Conservation (phyloP, 2,329 filamentous ascomycete genomes). For the Phaeomoniella chlamydospora region DNA sequence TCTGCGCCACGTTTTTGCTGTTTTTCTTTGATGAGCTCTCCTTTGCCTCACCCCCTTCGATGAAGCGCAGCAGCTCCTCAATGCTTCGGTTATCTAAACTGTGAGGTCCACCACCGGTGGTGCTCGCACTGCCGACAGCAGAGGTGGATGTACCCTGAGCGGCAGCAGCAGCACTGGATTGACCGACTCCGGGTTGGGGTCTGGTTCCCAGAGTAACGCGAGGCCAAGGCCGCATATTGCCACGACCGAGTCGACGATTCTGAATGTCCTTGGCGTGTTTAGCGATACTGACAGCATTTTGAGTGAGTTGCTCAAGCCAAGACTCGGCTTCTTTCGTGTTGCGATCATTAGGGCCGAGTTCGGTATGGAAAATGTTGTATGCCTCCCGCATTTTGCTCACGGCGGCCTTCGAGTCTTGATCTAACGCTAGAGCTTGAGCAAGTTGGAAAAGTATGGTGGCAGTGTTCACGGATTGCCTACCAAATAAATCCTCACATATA, state of each 20-base stretch:
- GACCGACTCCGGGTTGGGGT: constrained; percentile 49
- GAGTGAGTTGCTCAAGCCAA: constrained; percentile 91
- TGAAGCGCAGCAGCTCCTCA: constrained; percentile 86
- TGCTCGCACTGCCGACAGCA: constrained; percentile 15
- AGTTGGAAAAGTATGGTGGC: constrained; percentile 95
- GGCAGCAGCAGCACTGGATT: constrained; percentile 28
- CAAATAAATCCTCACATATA: constrained; percentile 81
- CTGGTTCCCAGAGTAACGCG: constrained; percentile 42
- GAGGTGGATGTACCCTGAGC: constrained; percentile 26
- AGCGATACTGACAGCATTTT: constrained; percentile 86
- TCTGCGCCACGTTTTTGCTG: constrained; percentile 16
- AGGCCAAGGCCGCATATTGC: constrained; percentile 52
- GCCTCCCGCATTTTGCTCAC: constrained; percentile 91
- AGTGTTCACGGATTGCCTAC: constrained; percentile 78
- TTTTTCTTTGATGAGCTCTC: constrained; percentile 26
- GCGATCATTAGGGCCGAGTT: constrained; percentile 79
- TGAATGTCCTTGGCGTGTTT: constrained; percentile 85
- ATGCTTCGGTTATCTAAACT: constrained; percentile 68
- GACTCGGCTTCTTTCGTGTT: constrained; percentile 97
- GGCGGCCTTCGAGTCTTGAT: constrained; percentile 83
- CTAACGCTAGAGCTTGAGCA: constrained; percentile 86
- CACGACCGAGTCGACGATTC: constrained; percentile 56
- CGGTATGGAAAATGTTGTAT: constrained; percentile 82
- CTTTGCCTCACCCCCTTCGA: constrained; percentile 52
- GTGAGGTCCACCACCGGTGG: no score